Evolutionary conservation across 108 stramenopile genomes (phyloP).

Genomic region (Skeletonema costatum): DNA sequence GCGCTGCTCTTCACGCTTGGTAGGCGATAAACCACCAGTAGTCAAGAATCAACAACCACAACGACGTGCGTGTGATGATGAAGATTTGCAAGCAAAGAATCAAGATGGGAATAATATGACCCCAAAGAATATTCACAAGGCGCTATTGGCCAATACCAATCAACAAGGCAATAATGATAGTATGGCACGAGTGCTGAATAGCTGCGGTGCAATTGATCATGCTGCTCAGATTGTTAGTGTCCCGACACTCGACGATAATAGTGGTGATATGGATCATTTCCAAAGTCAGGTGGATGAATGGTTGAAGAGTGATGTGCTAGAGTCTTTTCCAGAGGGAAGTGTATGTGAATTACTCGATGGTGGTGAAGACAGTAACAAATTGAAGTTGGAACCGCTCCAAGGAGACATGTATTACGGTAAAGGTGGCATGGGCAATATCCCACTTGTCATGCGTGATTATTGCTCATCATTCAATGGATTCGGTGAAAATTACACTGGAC

Average conservation of each 20-base stretch:
- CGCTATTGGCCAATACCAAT: background rate
- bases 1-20: conserved; percentile 65
- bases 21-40: conserved; percentile 34
- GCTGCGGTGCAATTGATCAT: conserved; percentile 63
- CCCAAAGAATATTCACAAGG: conserved; percentile 1
- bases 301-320: conserved; percentile 53
- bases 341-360: conserved; percentile 42
- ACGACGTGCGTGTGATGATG: background rate
- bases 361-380: background rate
- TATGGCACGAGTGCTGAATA: conserved; percentile 6
- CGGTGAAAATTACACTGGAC: conserved; percentile 5
- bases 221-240: conserved; percentile 74
- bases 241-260: conserved; percentile 14
- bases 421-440: conserved; percentile 65
- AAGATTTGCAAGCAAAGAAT: background rate
- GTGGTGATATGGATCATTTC: conserved; percentile 39
- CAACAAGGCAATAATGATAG: background rate
- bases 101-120: background rate
- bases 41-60: conserved; percentile 18
- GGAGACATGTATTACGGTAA: conserved; percentile 63
- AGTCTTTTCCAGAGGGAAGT: conserved; percentile 45
- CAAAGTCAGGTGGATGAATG: conserved; percentile 67
- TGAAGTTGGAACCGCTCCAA: conserved; percentile 14
- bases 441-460: conserved; percentile 44
- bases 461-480: conserved; percentile 19